These are phyloP conservation scores for Lophiotrema nucula DNA, from an alignment of 495 filamentous ascomycete species.

Conservation along the genomic window DNA sequence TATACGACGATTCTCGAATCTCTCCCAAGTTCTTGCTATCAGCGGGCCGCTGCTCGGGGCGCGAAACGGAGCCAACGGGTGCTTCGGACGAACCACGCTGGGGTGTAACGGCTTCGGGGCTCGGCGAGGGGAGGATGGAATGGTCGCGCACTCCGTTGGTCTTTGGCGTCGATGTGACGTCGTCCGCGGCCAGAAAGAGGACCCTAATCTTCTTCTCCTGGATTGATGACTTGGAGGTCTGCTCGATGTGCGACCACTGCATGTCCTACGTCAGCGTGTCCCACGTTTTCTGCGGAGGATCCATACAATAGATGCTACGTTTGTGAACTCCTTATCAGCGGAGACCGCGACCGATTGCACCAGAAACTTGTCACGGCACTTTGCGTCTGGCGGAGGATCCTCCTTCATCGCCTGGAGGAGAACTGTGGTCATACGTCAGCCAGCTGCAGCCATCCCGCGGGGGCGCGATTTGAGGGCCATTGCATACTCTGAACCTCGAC, in stretches of 20 bases:
- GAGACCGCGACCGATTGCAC: conserved; percentile 90
- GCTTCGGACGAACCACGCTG: conserved; percentile 28
- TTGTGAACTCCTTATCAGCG: conserved; percentile 76
- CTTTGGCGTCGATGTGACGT: conserved; percentile 44
- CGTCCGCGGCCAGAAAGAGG: conserved; percentile 66
- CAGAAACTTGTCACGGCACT: conserved; percentile 96
- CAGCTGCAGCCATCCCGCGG: conserved; percentile 27
- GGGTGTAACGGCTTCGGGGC: conserved; percentile 40
- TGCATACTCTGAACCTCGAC: conserved; percentile 85
- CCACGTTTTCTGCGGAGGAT: background rate
- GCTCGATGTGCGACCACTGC: conserved; percentile 77
- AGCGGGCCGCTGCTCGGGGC: conserved; percentile 35
- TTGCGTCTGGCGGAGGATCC: conserved; percentile 78
- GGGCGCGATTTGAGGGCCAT: conserved; percentile 35
- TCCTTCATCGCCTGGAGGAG: conserved; percentile 97
- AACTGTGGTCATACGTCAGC: conserved; percentile 53
- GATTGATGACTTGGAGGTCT: conserved; percentile 70
- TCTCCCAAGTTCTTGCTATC: conserved; percentile 37
- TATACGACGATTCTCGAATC: conserved; percentile 31
- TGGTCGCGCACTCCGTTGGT: conserved; percentile 50
- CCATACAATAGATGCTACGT: conserved; percentile 75
- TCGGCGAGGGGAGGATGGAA: conserved; percentile 35
- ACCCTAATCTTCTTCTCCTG: conserved; percentile 98
- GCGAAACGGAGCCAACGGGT: conserved; percentile 34
- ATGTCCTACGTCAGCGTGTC: conserved; percentile 34